phyloP scores from a whole-genome alignment of 148 eudicot genomes.

The Fagopyrum esculentum region DNA sequence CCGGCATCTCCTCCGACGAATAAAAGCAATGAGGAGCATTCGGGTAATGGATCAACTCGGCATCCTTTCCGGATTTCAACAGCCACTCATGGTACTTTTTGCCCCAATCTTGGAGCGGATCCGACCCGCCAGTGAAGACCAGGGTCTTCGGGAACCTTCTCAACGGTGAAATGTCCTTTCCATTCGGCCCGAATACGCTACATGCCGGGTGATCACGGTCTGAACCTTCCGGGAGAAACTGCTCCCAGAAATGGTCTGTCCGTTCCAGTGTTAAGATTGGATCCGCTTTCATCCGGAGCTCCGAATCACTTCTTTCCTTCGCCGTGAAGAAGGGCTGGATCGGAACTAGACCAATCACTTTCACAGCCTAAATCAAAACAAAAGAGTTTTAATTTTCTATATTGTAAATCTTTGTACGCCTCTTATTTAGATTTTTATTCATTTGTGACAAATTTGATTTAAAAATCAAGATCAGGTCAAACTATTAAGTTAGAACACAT shows the following conservation, averaged over 20 bases:
- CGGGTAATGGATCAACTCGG: constrained; percentile 32
- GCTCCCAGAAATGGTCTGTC: constrained; percentile 34
- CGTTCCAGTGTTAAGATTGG: constrained; percentile 9
- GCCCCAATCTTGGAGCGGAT: constrained; percentile 38
- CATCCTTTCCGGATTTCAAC: constrained; percentile 25
- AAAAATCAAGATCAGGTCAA: too few species aligned
- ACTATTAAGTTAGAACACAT: too few species aligned
- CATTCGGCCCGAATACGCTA: constrained; percentile 16
- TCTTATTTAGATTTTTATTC: too few species aligned
- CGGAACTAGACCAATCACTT: constrained; percentile 26
- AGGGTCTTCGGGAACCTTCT: constrained; percentile 25
- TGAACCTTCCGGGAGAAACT: constrained; percentile 32
- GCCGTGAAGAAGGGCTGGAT: constrained; percentile 43
- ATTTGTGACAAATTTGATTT: too few species aligned
- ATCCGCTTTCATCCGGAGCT: constrained; percentile 11
- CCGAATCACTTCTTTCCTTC: constrained; percentile 31
- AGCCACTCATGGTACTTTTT: constrained; percentile 26
- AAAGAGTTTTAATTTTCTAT: too few species aligned
- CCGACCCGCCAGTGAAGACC: constrained; percentile 31
- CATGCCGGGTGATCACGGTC: constrained; percentile 31
- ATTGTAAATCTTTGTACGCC: too few species aligned
- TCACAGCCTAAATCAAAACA: not conserved
- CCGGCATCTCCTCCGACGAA: constrained; percentile 16
- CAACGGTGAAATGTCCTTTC: constrained; percentile 17
- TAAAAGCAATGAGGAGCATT: constrained; percentile 28